phyloP scores from a whole-genome alignment of 306 rosid species.

The Quercus glauca region DNA sequence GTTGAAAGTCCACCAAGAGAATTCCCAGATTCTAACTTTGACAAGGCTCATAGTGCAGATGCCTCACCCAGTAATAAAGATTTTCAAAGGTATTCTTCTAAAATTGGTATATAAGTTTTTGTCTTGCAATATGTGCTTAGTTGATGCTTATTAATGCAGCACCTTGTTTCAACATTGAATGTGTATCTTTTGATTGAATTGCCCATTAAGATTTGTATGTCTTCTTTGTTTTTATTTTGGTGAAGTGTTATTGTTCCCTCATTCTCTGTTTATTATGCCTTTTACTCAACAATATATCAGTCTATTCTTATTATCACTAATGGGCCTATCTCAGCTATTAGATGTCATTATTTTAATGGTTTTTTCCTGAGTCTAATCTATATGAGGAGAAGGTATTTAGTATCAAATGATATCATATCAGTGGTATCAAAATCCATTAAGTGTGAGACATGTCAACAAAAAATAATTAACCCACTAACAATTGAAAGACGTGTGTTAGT shows the following conservation, averaged over 20 bases:
- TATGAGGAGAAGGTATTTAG: too few relatives aligned
- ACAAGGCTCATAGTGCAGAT: slow-evolving; percentile 53
- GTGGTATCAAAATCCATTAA: too few relatives aligned
- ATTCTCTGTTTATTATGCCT: not conserved
- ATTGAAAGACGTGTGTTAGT: too few relatives aligned
- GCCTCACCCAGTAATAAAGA: slow-evolving; percentile 67
- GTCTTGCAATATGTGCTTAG: slow-evolving; percentile 3
- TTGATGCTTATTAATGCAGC: not conserved
- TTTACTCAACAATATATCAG: not conserved
- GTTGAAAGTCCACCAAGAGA: slow-evolving; percentile 71
- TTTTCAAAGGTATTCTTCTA: slow-evolving; percentile 58
- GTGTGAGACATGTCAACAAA: too few relatives aligned
- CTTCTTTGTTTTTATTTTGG: not conserved
- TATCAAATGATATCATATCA: too few relatives aligned
- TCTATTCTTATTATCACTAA: not conserved
- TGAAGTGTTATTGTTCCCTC: not conserved
- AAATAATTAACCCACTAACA: too few relatives aligned
- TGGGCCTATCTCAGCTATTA: not conserved
- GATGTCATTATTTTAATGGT: not conserved
- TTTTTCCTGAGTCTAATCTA: too few relatives aligned
- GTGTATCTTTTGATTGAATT: not conserved
- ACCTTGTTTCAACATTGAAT: not conserved
- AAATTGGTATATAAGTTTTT: slow-evolving; percentile 13
- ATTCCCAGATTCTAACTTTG: slow-evolving; percentile 49
- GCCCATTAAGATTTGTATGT: not conserved